Evolutionary conservation across 129 eudicot species (phyloP), one percentile per base, ranked within the genome.

Genomic region (Centrapalus pauciflorus): DNA sequence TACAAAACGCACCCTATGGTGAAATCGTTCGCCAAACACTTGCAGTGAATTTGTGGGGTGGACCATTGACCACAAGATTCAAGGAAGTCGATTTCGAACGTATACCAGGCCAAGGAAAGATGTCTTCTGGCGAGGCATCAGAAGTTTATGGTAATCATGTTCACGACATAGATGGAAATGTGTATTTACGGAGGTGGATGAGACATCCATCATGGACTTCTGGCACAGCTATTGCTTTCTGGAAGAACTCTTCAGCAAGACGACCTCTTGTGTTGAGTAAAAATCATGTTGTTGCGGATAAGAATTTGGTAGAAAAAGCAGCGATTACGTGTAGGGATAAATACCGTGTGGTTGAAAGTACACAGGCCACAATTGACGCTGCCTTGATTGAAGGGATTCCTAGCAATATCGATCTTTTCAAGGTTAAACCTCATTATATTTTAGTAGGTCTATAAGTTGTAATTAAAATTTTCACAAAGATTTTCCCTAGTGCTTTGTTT

Each of bases 301-400:
- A 66, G 63, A 82, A 56, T 49, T 79, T 90, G 85, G 77, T 82
- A 43, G 87, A 87, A 71, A 90, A 75, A 81, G 97, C 95, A 19
- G 80, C 81, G 21, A 46, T 49, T 73, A 79, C 64, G 24, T 89
- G 90, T 62, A 81, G 88, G 75, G 86, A 86, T 43, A 86, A 72
- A 67, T 72, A 66, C 30, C 48, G 51, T 28, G 85, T 76, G 63
- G 95, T 79, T 48, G 90, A 89, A 79, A 85, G 84, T 62, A 86
- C 96, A 11, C 95, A 81, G 64, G 96, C 96, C 41, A 89, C 96
- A 0, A 89, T 89, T 32, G 81, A 86, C 68, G 94, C 96, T 71
- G 96, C 96, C 7, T 85, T 82, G 82, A 80, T 89, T 30, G 90
- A 89, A 72, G 96, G 96, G 65, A 89, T 89, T 58, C 96, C 96